A percentile compares a stretch with the other conserved stretches of the same genome.
Conservation (phyloP, 768 basidiomycete genomes). For the Mycena maculata region DNA sequence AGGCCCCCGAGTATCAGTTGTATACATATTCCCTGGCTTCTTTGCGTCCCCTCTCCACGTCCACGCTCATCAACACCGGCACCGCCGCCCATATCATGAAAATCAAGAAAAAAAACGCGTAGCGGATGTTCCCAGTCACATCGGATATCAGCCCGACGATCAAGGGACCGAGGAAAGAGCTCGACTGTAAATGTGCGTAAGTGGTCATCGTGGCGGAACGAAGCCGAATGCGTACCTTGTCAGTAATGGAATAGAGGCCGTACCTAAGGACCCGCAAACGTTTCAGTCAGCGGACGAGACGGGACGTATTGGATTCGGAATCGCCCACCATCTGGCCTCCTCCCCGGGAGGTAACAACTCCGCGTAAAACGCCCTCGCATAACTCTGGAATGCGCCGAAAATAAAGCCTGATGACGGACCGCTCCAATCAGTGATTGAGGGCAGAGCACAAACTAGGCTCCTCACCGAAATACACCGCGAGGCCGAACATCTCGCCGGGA, state of each 20-base stretch:
- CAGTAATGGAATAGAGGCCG: slow-evolving; percentile 89
- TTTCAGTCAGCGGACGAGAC: not conserved
- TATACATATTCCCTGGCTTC: slow-evolving; percentile 59
- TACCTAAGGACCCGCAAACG: slow-evolving; percentile 56
- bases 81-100: slow-evolving; percentile 84
- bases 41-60: slow-evolving; percentile 72
- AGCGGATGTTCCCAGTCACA: slow-evolving; percentile 90
- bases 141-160: slow-evolving; percentile 91
- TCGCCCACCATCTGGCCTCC: slow-evolving; percentile 84
- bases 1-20: not conserved
- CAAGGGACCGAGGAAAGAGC: slow-evolving; percentile 91
- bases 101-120: slow-evolving; percentile 90
- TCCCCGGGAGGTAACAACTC: slow-evolving; percentile 89
- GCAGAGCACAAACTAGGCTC: not conserved
- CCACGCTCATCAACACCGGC: slow-evolving; percentile 77
- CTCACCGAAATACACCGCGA: slow-evolving; percentile 87
- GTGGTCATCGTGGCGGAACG: slow-evolving; percentile 2
- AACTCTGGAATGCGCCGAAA: slow-evolving; percentile 93
- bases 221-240: slow-evolving; percentile 68
- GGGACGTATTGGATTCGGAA: slow-evolving; percentile 4
- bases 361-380: slow-evolving; percentile 87
- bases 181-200: slow-evolving; percentile 63
- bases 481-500: slow-evolving; percentile 84
- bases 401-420: slow-evolving; percentile 61
- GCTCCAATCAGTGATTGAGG: not conserved